Base-by-base conservation (phyloP, 306 rosid genomes). In the Begonia fuchsioides region DNA sequence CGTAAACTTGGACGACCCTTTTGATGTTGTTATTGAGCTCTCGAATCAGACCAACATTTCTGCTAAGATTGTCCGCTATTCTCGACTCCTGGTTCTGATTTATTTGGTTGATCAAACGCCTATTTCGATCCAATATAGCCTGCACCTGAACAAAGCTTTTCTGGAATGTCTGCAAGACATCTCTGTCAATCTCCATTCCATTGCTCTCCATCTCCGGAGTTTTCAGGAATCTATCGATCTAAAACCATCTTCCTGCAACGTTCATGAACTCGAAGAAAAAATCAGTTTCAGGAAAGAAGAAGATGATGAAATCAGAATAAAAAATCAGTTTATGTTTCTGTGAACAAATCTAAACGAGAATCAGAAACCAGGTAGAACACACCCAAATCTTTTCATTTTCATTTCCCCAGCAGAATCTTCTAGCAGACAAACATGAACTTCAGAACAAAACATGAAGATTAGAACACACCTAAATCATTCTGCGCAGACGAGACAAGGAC, bases 21-120 rank as follows among this genome's bases (percentile, higher is more conserved):
- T 83, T 78, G 41, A 88, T 78, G 49, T 88, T 90, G 82, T 72
- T 81, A 73, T 90, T 84, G 14, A 90, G 93, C 76, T 90, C 97
- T 60, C 73, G 78, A 51, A 90, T 90, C 39, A 90, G 67, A 15
- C 80, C 85, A 57, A 84, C 93, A 59, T 90, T 90, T 60, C 92
- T 69, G 71, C 64, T 76, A 16, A 90, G 74, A 44, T 90, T 84
- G 73, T 81, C 82, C 7, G 97, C 79, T 32, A 81, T 58, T 66
- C 72, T 90, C 10, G 97, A 90, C 65, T 90, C 97, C 1, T 90
- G 97, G 51, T 90, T 90, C 60, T 84, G 95, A 79, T 90, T 90
- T 59, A 90, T 90, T 78, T 90, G 84, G 50, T 74, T 90, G 71
- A 90, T 90, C 43, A 90, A 78, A 35, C 84, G 19, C 72, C 92